These are phyloP conservation scores for Sarcocystis neurona DNA, from an alignment of 169 alveolate species.

Conservation along the genomic window DNA sequence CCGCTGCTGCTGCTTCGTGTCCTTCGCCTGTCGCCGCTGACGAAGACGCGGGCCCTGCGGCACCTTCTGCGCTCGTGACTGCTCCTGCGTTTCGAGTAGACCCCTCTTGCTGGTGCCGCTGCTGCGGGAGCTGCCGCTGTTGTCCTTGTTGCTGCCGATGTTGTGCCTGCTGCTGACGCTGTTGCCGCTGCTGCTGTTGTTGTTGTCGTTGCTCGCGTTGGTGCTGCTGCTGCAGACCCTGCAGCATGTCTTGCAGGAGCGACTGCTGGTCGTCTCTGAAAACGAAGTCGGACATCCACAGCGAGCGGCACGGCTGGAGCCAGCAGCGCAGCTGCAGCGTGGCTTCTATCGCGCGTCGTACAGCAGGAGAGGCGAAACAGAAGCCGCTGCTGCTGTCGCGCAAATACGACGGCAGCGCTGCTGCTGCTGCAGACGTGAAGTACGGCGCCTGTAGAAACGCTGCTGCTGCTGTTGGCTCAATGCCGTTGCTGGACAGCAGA, in stretches of 20 bases:
- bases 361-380: constrained; percentile 10
- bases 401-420: not conserved
- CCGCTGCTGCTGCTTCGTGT: too few relatives aligned
- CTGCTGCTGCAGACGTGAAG: constrained; percentile 8
- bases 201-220: not conserved
- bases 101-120: not conserved
- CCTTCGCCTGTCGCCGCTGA: too few relatives aligned
- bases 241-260: not conserved
- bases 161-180: not conserved
- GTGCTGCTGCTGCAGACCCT: not conserved
- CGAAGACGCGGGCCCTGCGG: not conserved
- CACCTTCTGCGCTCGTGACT: not conserved
- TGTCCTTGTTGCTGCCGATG: too few relatives aligned
- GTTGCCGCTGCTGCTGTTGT: not conserved
- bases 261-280: not conserved
- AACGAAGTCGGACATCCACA: not conserved
- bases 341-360: not conserved
- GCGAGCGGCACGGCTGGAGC: not conserved
- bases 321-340: constrained; percentile 39
- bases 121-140: not conserved
- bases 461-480: not conserved
- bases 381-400: not conserved
- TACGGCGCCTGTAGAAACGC: not conserved
- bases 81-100: not conserved
- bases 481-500: too few relatives aligned